Conservation (phyloP, 768 basidiomycete species). For the Trametes cingulata region DNA sequence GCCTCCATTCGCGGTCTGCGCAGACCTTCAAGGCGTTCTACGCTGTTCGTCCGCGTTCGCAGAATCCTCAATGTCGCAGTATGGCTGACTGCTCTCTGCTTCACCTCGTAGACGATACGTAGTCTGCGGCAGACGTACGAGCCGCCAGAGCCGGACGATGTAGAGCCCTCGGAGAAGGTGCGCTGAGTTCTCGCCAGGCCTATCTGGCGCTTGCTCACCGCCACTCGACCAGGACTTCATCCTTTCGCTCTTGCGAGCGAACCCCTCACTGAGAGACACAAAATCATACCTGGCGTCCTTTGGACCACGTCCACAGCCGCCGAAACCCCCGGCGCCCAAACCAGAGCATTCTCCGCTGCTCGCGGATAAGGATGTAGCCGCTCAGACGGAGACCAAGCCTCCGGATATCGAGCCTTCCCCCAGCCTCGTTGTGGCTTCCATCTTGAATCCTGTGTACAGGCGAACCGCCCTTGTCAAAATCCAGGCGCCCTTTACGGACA, state of each 20-base stretch:
- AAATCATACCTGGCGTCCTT: slow-evolving; percentile 92
- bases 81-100: background rate
- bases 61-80: background rate
- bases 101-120: slow-evolving; percentile 29
- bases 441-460: slow-evolving; percentile 78
- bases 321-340: slow-evolving; percentile 31
- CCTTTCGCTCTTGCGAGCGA: slow-evolving; percentile 88
- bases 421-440: slow-evolving; percentile 63
- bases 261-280: slow-evolving; percentile 89
- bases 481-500: slow-evolving; percentile 92
- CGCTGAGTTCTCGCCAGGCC: background rate
- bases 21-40: slow-evolving; percentile 36
- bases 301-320: slow-evolving; percentile 56
- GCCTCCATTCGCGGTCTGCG: slow-evolving; percentile 25
- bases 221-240: slow-evolving; percentile 79
- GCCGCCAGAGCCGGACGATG: slow-evolving; percentile 28
- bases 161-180: slow-evolving; percentile 34
- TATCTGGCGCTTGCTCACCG: background rate
- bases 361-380: slow-evolving; percentile 21
- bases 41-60: slow-evolving; percentile 24
- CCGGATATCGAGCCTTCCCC: slow-evolving; percentile 39
- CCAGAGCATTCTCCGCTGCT: slow-evolving; percentile 31
- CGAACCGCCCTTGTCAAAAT: slow-evolving; percentile 95
- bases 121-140: slow-evolving; percentile 23
- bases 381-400: slow-evolving; percentile 33